Evolutionary conservation across 2,329 filamentous ascomycete genomes (phyloP).

Genomic region (Fusarium sp.): DNA sequence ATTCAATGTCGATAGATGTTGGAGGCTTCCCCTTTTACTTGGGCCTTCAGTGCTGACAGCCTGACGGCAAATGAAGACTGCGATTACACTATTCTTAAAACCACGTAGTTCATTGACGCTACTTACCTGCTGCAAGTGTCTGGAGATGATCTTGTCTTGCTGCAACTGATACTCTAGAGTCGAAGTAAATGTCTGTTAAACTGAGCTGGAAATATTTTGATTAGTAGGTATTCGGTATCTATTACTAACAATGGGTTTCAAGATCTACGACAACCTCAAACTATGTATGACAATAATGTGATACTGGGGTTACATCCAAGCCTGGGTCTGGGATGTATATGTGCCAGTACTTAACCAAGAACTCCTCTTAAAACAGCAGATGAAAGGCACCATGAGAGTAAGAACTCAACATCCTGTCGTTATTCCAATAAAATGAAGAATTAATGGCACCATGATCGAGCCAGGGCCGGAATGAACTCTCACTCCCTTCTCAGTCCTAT

Average conservation of each 20-base stretch:
- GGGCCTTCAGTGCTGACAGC: neutral
- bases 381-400: neutral
- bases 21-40: neutral
- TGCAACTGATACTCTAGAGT: neutral
- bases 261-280: neutral
- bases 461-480: slow-evolving; percentile 7
- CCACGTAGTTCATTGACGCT: neutral
- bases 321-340: slow-evolving; percentile 7
- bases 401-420: neutral
- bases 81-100: neutral
- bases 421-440: neutral
- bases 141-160: neutral
- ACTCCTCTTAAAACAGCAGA: neutral
- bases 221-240: neutral
- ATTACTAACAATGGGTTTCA: neutral
- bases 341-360: neutral
- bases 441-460: neutral
- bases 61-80: neutral
- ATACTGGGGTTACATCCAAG: slow-evolving; percentile 1
- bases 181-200: neutral
- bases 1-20: neutral
- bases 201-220: neutral
- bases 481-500: neutral
- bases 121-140: neutral
- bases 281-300: neutral